phyloP scores from a whole-genome alignment of 164 flowering plant species.

The Aristolochia californica region DNA sequence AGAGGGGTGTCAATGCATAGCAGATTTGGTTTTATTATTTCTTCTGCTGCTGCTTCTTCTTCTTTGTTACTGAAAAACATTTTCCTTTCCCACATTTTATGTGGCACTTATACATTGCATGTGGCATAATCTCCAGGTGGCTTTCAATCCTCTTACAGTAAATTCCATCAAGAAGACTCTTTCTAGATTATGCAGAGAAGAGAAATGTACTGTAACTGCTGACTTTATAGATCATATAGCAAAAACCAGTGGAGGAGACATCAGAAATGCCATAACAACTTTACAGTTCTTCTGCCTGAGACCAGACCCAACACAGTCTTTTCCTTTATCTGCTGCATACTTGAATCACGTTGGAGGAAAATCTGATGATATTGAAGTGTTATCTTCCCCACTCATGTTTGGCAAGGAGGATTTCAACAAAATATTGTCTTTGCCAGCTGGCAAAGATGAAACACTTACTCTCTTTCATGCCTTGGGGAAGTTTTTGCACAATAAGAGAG shows the following conservation, averaged over 20 bases:
- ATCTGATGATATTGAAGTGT: neutral
- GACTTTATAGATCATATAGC: conserved; percentile 69
- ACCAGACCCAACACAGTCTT: conserved; percentile 20
- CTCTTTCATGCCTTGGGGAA: conserved; percentile 96
- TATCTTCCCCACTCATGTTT: conserved; percentile 14
- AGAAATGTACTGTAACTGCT: conserved; percentile 32
- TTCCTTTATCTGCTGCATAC: conserved; percentile 13
- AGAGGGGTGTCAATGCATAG: too few relatives aligned
- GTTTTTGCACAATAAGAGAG: conserved; percentile 95
- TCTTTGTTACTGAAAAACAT: too few relatives aligned
- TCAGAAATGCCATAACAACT: conserved; percentile 81
- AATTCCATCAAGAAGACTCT: conserved; percentile 72
- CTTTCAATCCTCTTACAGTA: conserved; percentile 74
- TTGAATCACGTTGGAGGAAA: neutral
- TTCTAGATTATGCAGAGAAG: conserved; percentile 58
- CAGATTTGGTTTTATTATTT: too few relatives aligned
- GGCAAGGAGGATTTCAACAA: conserved; percentile 11
- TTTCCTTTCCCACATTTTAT: too few relatives aligned
- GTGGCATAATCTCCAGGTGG: conserved; percentile 43
- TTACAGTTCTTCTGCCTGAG: conserved; percentile 65
- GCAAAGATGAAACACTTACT: conserved; percentile 84
- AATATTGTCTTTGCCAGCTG: conserved; percentile 34
- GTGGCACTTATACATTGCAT: conserved; percentile 2
- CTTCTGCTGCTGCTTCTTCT: too few relatives aligned
- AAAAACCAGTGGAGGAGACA: conserved; percentile 88